These are phyloP conservation scores for Cyclaneusma minus DNA, from an alignment of 2,329 filamentous ascomycete genomes.

Conservation along the genomic window DNA sequence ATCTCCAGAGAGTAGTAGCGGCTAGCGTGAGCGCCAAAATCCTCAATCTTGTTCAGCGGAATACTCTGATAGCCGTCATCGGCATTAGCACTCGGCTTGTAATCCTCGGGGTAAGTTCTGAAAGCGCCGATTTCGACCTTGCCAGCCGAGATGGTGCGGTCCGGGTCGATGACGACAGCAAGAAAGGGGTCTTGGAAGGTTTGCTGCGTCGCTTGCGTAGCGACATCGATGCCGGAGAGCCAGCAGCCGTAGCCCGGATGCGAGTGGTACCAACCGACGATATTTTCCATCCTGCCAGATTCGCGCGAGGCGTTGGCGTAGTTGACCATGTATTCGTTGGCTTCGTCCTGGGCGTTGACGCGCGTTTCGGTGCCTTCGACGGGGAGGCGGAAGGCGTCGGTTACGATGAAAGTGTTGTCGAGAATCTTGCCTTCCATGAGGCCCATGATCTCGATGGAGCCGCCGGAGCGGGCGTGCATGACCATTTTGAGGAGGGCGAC, in stretches of 20 bases:
- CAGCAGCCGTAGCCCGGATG: conserved; percentile 98
- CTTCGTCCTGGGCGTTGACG: conserved; percentile 90
- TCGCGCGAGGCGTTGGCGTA: conserved; percentile 67
- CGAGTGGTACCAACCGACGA: conserved; percentile 95
- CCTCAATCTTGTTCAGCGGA: conserved; percentile 82
- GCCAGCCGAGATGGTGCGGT: conserved; percentile 84
- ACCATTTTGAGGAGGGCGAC: conserved; percentile 97
- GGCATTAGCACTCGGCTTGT: conserved; percentile 37
- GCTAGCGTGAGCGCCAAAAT: conserved; percentile 85
- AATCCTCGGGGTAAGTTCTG: conserved; percentile 68
- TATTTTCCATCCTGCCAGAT: conserved; percentile 72
- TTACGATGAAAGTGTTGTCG: conserved; percentile 75
- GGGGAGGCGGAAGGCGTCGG: conserved; percentile 82
- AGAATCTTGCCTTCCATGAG: conserved; percentile 93
- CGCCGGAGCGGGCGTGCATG: conserved; percentile 94
- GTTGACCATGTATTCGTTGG: conserved; percentile 91
- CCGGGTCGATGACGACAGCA: conserved; percentile 90
- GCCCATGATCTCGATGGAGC: conserved; percentile 89
- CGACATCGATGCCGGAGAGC: conserved; percentile 91
- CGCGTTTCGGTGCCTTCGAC: conserved; percentile 98
- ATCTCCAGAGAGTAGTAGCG: conserved; percentile 87
- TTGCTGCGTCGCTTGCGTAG: conserved; percentile 77
- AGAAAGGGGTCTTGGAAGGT: conserved; percentile 78
- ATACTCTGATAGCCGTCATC: conserved; percentile 58
- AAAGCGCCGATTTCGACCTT: conserved; percentile 96